phyloP scores from a whole-genome alignment of 208 protist genomes.

The Leishmania martiniquensis region DNA sequence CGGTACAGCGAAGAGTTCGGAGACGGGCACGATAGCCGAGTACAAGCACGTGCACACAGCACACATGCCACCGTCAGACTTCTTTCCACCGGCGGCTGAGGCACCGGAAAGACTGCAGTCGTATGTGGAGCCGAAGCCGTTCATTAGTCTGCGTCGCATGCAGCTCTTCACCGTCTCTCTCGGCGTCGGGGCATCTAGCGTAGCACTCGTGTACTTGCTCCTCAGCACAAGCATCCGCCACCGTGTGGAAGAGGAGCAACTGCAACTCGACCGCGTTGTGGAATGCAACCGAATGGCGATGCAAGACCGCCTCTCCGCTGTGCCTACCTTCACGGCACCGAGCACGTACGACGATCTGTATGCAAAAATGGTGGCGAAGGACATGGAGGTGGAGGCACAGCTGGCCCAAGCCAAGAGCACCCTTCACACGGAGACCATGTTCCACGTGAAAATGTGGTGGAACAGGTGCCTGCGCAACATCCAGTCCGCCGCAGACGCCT shows the following conservation, averaged over 20 bases:
- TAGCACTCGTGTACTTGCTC: conserved; percentile 70
- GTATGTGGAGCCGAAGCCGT: conserved; percentile 82
- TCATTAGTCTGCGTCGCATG: conserved; percentile 66
- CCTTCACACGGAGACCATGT: conserved; percentile 77
- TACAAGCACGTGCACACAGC: conserved; percentile 30
- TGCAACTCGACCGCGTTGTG: conserved; percentile 47
- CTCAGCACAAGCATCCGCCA: conserved; percentile 74
- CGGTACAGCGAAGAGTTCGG: not conserved
- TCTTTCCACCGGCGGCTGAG: conserved; percentile 55
- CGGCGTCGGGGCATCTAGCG: conserved; percentile 55
- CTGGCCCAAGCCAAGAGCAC: conserved; percentile 52
- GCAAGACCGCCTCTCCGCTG: conserved; percentile 40
- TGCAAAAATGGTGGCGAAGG: conserved; percentile 60
- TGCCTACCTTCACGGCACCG: conserved; percentile 68
- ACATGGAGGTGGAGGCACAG: conserved; percentile 50
- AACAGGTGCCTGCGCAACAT: conserved; percentile 77
- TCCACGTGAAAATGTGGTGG: conserved; percentile 86
- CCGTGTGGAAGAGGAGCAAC: conserved; percentile 57
- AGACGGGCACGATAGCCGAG: not conserved
- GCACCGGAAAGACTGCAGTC: conserved; percentile 72
- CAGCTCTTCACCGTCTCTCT: conserved; percentile 77
- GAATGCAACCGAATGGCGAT: conserved; percentile 57
- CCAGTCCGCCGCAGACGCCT: conserved; percentile 52
- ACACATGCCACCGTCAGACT: conserved; percentile 25
- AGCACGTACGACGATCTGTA: conserved; percentile 83